Evolutionary conservation across 169 alveolate species (phyloP).

Genomic region (Plasmodium knowlesi): DNA sequence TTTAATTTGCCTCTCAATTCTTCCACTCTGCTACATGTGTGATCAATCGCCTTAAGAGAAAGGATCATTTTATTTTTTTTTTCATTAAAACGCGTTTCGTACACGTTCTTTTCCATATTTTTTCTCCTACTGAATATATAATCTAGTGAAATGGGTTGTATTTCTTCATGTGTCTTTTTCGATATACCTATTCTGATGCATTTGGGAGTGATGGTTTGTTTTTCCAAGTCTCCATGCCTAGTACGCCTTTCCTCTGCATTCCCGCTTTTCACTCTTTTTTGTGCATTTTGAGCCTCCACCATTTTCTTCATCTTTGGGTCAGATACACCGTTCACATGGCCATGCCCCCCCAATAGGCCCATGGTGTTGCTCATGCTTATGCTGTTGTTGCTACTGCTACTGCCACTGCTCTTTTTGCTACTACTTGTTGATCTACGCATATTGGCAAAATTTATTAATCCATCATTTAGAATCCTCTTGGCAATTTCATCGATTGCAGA

Average conservation of each 20-base stretch:
- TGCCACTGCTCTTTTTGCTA: not conserved
- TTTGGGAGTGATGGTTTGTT: conserved; percentile 59
- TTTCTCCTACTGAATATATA: conserved; percentile 67
- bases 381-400: not conserved
- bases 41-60: conserved; percentile 43
- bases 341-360: not conserved
- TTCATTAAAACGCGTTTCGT: conserved; percentile 49
- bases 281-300: not conserved
- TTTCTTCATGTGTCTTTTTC: conserved; percentile 68
- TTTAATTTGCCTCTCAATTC: conserved; percentile 34
- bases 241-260: not conserved
- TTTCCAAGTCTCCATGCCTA: not conserved
- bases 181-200: conserved; percentile 71
- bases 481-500: conserved; percentile 99
- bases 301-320: not conserved
- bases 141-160: conserved; percentile 69
- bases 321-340: not conserved
- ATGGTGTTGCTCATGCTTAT: not conserved
- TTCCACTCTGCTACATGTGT: conserved; percentile 18
- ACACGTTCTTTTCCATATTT: conserved; percentile 25
- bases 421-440: not conserved
- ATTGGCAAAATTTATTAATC: conserved; percentile 38
- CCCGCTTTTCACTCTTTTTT: not conserved
- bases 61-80: conserved; percentile 5
- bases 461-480: conserved; percentile 83